Percentiles rank a stretch among this genome's conserved stretches.
phyloP scores from a whole-genome alignment of 1,139 yeast species.

The Debaryomycetaceae sp. region DNA sequence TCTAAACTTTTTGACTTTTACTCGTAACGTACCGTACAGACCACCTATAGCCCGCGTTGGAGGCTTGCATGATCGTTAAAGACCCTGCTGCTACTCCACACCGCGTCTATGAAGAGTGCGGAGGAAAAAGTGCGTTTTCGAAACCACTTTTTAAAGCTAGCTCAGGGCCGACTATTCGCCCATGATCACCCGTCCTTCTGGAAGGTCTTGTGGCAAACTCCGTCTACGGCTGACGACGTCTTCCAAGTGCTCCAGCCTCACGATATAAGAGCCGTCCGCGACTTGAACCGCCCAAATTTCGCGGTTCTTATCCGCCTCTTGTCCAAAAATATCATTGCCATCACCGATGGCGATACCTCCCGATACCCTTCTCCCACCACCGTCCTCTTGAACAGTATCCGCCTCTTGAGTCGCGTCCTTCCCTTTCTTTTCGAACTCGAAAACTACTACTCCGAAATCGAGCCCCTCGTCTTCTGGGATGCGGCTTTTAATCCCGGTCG shows the following conservation, averaged over 20 bases:
- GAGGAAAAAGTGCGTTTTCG: conserved; percentile 57
- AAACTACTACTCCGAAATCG: conserved; percentile 23
- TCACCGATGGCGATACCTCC: conserved; percentile 1
- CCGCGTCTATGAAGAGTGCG: conserved; percentile 47
- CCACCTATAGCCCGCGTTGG: too few relatives aligned
- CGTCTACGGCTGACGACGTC: conserved; percentile 36
- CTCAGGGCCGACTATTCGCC: conserved; percentile 43
- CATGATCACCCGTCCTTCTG: conserved; percentile 39
- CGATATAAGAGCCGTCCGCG: conserved; percentile 53
- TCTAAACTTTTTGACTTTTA: too few relatives aligned
- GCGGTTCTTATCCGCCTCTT: conserved; percentile 39
- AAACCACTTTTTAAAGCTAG: conserved; percentile 51
- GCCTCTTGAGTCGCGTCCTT: conserved; percentile 53
- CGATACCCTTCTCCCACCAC: conserved; percentile 1
- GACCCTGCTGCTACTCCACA: too few relatives aligned
- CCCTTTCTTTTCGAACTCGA: conserved; percentile 58
- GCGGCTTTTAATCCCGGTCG: conserved; percentile 15
- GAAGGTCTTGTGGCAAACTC: conserved; percentile 27
- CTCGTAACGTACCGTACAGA: too few relatives aligned
- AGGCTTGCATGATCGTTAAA: too few relatives aligned
- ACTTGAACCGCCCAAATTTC: conserved; percentile 46
- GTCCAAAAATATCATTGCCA: conserved; percentile 17
- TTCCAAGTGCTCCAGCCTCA: conserved; percentile 30
- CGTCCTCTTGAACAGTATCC: conserved; percentile 43
- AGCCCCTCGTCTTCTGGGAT: conserved; percentile 27